Conservation (phyloP, 768 basidiomycete species). For the Hortiboletus flavorubellus region DNA sequence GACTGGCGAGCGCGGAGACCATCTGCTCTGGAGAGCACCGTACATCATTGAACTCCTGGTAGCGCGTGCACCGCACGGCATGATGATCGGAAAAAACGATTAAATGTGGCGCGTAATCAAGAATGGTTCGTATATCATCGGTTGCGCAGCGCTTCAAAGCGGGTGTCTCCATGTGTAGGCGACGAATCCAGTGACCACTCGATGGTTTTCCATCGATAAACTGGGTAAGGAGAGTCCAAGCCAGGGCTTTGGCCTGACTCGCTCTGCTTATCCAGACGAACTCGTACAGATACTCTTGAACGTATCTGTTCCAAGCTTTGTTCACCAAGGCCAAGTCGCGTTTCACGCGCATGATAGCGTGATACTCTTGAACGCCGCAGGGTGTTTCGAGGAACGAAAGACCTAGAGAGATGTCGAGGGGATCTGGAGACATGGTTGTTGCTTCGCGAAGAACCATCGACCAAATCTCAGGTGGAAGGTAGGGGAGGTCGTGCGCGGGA, state of each 20-base stretch:
- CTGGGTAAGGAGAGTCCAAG: conserved; percentile 42
- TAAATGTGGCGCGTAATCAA: conserved; percentile 60
- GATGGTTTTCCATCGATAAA: conserved; percentile 36
- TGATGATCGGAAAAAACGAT: conserved; percentile 62
- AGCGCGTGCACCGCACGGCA: conserved; percentile 55
- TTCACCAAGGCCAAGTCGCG: conserved; percentile 51
- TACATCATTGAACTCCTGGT: conserved; percentile 42
- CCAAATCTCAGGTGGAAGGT: conserved; percentile 65
- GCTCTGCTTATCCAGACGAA: conserved; percentile 66
- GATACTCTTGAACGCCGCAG: conserved; percentile 44
- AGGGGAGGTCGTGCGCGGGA: conserved; percentile 36
- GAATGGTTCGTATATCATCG: conserved; percentile 61
- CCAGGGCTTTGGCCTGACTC: conserved; percentile 46
- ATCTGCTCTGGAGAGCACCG: conserved; percentile 54
- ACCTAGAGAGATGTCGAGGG: conserved; percentile 45
- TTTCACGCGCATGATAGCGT: conserved; percentile 46
- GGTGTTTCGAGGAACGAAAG: conserved; percentile 58
- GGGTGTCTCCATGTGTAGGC: conserved; percentile 69
- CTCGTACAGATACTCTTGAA: conserved; percentile 59
- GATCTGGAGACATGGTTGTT: conserved; percentile 41
- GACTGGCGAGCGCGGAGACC: conserved; percentile 55
- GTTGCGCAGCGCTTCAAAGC: conserved; percentile 61
- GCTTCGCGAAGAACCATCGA: conserved; percentile 60
- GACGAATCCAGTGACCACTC: conserved; percentile 52
- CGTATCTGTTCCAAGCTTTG: conserved; percentile 50